phyloP scores from a whole-genome alignment of 2,329 filamentous ascomycete species.

The Trichoderma atrobrunneum region DNA sequence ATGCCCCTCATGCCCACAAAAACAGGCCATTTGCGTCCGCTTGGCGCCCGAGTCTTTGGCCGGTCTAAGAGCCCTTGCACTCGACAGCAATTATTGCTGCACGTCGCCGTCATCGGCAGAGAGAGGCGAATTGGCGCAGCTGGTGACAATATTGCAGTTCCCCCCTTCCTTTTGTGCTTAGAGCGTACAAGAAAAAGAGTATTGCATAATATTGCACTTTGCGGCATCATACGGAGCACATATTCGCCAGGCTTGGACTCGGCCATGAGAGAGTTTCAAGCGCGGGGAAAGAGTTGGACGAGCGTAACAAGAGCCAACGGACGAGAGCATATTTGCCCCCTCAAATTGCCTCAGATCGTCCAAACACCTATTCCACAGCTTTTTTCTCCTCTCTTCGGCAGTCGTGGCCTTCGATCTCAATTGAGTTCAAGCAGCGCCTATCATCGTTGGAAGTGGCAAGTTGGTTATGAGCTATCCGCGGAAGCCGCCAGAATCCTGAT shows the following conservation, averaged over 20 bases:
- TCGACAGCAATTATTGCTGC: slow-evolving; percentile 6
- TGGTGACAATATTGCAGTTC: not conserved
- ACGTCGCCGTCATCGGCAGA: slow-evolving; percentile 12
- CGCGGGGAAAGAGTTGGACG: not conserved
- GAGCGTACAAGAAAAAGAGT: not conserved
- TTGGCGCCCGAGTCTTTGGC: slow-evolving; percentile 12
- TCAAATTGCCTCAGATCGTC: not conserved
- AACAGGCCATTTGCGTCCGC: slow-evolving; percentile 11
- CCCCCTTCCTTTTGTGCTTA: not conserved
- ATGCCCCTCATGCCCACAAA: slow-evolving; percentile 21
- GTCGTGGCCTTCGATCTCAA: not conserved
- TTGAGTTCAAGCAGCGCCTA: slow-evolving; percentile 7
- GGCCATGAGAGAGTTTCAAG: not conserved
- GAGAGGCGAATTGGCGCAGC: not conserved
- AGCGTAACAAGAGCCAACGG: not conserved
- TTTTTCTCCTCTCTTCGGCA: not conserved
- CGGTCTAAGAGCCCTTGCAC: not conserved
- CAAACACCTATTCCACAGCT: not conserved
- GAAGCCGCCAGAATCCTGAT: slow-evolving; percentile 10
- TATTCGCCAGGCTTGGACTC: not conserved
- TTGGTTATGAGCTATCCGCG: slow-evolving; percentile 1
- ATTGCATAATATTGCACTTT: not conserved
- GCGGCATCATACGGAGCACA: not conserved
- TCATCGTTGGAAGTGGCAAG: not conserved
- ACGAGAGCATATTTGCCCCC: not conserved